A percentile compares a stretch with the other conserved stretches of the same genome.
These are phyloP conservation scores for Mortierella sp. DNA, from an alignment of 371 early-diverging fungal species.

Conservation along the genomic window DNA sequence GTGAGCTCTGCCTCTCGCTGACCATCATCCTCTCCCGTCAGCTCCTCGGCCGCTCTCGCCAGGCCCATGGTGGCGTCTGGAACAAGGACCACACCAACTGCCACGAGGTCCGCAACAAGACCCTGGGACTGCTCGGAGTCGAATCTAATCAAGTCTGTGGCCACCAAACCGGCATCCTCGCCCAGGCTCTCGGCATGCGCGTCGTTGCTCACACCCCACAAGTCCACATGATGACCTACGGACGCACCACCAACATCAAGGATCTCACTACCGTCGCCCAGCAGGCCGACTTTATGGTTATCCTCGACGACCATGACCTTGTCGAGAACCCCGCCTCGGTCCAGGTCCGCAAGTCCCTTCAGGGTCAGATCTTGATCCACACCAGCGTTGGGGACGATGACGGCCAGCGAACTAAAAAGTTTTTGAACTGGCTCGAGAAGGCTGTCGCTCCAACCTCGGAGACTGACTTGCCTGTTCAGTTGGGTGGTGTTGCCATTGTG, in stretches of 20 bases:
- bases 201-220: constrained; percentile 53
- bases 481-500: constrained; percentile 53
- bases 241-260: constrained; percentile 53
- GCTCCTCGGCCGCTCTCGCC: constrained; percentile 45
- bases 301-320: constrained; percentile 49
- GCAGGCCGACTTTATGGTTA: constrained; percentile 53
- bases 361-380: constrained; percentile 52
- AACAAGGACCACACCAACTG: constrained; percentile 56
- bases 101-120: constrained; percentile 57
- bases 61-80: constrained; percentile 50
- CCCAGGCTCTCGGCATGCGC: constrained; percentile 55
- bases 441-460: constrained; percentile 37
- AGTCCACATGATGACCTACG: constrained; percentile 54
- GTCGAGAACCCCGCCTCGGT: constrained; percentile 49
- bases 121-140: constrained; percentile 48
- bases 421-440: constrained; percentile 49
- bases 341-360: constrained; percentile 39
- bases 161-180: constrained; percentile 53
- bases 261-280: constrained; percentile 46
- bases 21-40: constrained; percentile 58
- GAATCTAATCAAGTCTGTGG: constrained; percentile 45
- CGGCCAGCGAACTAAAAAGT: constrained; percentile 47
- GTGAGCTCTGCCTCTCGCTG: constrained; percentile 57
- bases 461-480: constrained; percentile 33
- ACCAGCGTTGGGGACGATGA: constrained; percentile 53